phyloP scores from a whole-genome alignment of 2,329 filamentous ascomycete species.

The Aureobasidium mangrovei region DNA sequence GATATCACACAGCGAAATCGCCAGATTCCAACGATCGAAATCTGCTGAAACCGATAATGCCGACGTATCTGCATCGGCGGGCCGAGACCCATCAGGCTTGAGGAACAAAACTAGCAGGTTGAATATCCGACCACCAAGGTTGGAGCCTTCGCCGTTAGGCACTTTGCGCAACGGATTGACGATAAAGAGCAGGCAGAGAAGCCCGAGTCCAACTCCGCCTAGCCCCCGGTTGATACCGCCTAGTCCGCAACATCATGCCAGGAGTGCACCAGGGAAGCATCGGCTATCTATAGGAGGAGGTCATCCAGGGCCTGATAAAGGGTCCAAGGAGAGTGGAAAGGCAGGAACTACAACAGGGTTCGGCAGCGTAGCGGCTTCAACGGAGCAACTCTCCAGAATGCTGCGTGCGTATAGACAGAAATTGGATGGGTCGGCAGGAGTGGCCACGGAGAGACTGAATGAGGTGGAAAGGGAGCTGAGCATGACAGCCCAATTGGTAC shows the following conservation, averaged over 20 bases:
- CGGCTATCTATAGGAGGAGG: background rate
- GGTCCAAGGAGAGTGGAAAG: constrained; percentile 31
- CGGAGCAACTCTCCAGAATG: constrained; percentile 49
- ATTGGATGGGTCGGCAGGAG: constrained; percentile 35
- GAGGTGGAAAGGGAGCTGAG: constrained; percentile 52
- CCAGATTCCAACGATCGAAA: constrained; percentile 57
- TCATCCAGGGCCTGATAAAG: constrained; percentile 18
- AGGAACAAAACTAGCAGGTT: constrained; percentile 35
- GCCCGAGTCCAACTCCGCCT: constrained; percentile 24
- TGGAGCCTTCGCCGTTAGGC: constrained; percentile 28
- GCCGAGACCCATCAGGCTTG: constrained; percentile 43
- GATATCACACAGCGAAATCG: constrained; percentile 76
- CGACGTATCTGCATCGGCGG: constrained; percentile 33
- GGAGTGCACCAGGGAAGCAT: constrained; percentile 3
- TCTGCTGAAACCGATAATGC: constrained; percentile 31
- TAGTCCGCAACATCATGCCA: background rate
- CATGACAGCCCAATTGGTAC: constrained; percentile 29
- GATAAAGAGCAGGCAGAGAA: constrained; percentile 18
- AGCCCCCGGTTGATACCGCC: constrained; percentile 30
- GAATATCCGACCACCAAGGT: constrained; percentile 5
- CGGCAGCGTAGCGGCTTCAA: constrained; percentile 42
- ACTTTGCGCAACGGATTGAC: constrained; percentile 32
- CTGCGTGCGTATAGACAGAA: constrained; percentile 52
- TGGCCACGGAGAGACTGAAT: constrained; percentile 38
- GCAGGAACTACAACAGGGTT: constrained; percentile 38